phyloP scores from a whole-genome alignment of 768 basidiomycete species.

The Fomitopsis serialis region DNA sequence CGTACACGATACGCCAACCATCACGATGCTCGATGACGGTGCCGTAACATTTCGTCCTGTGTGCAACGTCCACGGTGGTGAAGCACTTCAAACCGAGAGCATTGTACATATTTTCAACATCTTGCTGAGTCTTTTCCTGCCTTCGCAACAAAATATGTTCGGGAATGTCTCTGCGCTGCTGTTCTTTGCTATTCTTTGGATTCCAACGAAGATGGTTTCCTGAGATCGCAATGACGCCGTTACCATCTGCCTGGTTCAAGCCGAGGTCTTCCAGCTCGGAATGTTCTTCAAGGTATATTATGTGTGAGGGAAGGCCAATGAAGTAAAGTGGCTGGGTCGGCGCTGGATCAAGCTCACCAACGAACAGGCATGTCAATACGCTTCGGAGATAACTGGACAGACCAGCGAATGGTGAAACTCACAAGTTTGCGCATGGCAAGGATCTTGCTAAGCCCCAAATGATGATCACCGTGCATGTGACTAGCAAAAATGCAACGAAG shows the following conservation, averaged over 20 bases:
- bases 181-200: too few relatives aligned
- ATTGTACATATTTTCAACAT: conserved; percentile 40
- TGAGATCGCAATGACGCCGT: conserved; percentile 51
- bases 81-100: conserved; percentile 56
- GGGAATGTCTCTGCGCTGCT: too few relatives aligned
- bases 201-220: conserved; percentile 48
- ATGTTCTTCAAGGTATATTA: conserved; percentile 69
- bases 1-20: conserved; percentile 77
- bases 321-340: conserved; percentile 64
- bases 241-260: conserved; percentile 37
- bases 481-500: conserved; percentile 81
- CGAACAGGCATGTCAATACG: neutral
- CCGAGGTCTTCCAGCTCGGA: conserved; percentile 70
- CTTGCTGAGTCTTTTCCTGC: conserved; percentile 34
- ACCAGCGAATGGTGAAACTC: neutral
- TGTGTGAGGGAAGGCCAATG: conserved; percentile 49
- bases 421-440: conserved; percentile 69
- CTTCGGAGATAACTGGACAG: conserved; percentile 1
- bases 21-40: conserved; percentile 59
- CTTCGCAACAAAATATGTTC: too few relatives aligned
- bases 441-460: conserved; percentile 74
- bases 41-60: conserved; percentile 72
- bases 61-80: conserved; percentile 65
- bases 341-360: conserved; percentile 58
- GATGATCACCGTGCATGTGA: conserved; percentile 92